These are phyloP conservation scores for Mucor piriformis DNA, from an alignment of 371 early-diverging fungal species.

Conservation along the genomic window DNA sequence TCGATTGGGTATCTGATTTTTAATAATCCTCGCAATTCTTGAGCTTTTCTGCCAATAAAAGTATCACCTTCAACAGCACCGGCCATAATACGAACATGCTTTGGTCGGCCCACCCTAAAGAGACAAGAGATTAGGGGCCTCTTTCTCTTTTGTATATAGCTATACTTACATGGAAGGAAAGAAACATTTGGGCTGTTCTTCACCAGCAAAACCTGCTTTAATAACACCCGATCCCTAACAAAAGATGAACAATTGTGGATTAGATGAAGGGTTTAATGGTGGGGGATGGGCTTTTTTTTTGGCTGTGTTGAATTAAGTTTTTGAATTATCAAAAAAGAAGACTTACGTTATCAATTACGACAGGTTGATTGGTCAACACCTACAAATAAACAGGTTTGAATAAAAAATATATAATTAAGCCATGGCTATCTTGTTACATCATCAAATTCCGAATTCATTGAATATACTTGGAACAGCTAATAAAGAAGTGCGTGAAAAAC, in stretches of 20 bases:
- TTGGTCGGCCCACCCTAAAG: slow-evolving; percentile 94
- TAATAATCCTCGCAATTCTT: slow-evolving; percentile 91
- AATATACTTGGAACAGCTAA: background rate
- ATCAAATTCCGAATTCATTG: slow-evolving; percentile 56
- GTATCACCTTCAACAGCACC: slow-evolving; percentile 94
- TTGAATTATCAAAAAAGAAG: background rate
- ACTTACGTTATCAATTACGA: slow-evolving; percentile 75
- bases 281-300: background rate
- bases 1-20: slow-evolving; percentile 93
- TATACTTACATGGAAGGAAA: slow-evolving; percentile 83
- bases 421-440: slow-evolving; percentile 45
- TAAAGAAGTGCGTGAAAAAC: too few species aligned
- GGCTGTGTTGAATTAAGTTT: too few species aligned
- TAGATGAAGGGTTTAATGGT: slow-evolving; percentile 1
- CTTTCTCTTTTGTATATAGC: too few species aligned
- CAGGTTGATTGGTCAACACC: slow-evolving; percentile 93
- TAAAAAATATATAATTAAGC: background rate
- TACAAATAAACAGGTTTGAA: slow-evolving; percentile 20
- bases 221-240: slow-evolving; percentile 95
- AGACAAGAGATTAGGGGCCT: too few species aligned
- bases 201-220: slow-evolving; percentile 98
- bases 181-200: slow-evolving; percentile 91
- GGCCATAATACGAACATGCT: slow-evolving; percentile 95
- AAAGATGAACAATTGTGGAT: slow-evolving; percentile 20
- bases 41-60: slow-evolving; percentile 93